Percentiles rank a stretch among this genome's conserved stretches.
Conservation (phyloP, 176 grass and related monocot genomes). For the Zizania latifolia region DNA sequence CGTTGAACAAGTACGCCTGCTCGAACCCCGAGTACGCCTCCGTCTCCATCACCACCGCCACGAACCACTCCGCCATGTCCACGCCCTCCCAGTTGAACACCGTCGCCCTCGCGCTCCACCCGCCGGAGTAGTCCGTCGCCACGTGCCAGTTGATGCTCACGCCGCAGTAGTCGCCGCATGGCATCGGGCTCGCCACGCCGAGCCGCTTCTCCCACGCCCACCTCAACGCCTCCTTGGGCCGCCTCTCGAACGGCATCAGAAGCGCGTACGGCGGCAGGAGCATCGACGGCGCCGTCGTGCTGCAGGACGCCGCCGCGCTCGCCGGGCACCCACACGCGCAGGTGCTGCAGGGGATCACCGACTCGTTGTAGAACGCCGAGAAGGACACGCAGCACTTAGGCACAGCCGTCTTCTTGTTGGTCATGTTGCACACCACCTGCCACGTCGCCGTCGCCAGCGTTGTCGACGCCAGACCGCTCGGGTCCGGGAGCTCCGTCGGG, state of each 20-base stretch:
- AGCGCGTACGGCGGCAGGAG: constrained; percentile 58
- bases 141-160: constrained; percentile 87
- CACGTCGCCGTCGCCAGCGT: constrained; percentile 42
- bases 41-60: constrained; percentile 38
- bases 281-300: constrained; percentile 38
- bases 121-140: constrained; percentile 38
- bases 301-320: constrained; percentile 25
- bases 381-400: constrained; percentile 74
- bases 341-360: constrained; percentile 75
- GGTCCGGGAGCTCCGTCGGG: constrained; percentile 46
- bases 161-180: constrained; percentile 67
- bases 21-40: constrained; percentile 40
- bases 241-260: constrained; percentile 48
- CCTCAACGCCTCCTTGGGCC: constrained; percentile 18
- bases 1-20: constrained; percentile 53
- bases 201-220: constrained; percentile 38
- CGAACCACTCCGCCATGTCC: constrained; percentile 54
- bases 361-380: constrained; percentile 59
- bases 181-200: constrained; percentile 36
- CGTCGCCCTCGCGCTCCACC: constrained; percentile 62
- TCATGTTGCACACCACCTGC: constrained; percentile 70
- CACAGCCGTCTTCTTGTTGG: neutral
- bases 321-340: constrained; percentile 71
- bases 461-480: constrained; percentile 48
- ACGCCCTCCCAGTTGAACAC: constrained; percentile 66